Percentiles rank a stretch among this genome's conserved stretches.
phyloP scores from a whole-genome alignment of 2,329 filamentous ascomycete genomes.

The Beauveria caledonica region DNA sequence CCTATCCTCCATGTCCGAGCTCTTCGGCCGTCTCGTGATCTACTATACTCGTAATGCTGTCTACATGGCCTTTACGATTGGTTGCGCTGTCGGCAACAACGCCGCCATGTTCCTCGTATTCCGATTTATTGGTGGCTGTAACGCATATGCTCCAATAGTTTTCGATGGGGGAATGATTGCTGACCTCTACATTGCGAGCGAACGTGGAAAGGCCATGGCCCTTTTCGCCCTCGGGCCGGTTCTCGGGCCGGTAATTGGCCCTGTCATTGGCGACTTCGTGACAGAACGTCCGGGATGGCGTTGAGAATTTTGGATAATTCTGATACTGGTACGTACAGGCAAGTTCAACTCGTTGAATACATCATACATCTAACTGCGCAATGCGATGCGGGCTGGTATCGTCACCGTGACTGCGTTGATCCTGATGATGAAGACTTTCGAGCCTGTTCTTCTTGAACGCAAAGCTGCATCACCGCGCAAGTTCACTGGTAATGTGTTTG shows the following conservation, averaged over 20 bases:
- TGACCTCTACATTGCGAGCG: constrained; percentile 49
- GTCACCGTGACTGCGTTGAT: constrained; percentile 8
- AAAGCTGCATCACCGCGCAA: constrained; percentile 24
- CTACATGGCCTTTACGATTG: constrained; percentile 40
- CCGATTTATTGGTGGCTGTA: constrained; percentile 52
- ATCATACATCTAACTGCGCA: neutral
- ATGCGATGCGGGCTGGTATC: neutral
- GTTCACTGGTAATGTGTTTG: constrained; percentile 21
- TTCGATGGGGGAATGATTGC: constrained; percentile 57
- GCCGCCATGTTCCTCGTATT: constrained; percentile 50
- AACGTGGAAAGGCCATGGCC: constrained; percentile 54
- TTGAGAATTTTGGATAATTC: constrained; percentile 41
- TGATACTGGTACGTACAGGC: constrained; percentile 26
- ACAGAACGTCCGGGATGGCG: constrained; percentile 38
- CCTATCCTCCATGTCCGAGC: constrained; percentile 53
- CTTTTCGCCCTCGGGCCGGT: constrained; percentile 54
- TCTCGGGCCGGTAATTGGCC: constrained; percentile 39
- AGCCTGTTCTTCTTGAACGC: constrained; percentile 20
- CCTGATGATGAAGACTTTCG: constrained; percentile 24
- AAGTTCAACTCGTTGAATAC: neutral
- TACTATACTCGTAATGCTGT: constrained; percentile 33
- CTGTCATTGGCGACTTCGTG: constrained; percentile 36
- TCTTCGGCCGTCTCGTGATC: constrained; percentile 42
- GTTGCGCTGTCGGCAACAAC: constrained; percentile 24
- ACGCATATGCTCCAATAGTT: constrained; percentile 42